phyloP scores from a whole-genome alignment of 495 filamentous ascomycete genomes.

The Xylaria sp. region DNA sequence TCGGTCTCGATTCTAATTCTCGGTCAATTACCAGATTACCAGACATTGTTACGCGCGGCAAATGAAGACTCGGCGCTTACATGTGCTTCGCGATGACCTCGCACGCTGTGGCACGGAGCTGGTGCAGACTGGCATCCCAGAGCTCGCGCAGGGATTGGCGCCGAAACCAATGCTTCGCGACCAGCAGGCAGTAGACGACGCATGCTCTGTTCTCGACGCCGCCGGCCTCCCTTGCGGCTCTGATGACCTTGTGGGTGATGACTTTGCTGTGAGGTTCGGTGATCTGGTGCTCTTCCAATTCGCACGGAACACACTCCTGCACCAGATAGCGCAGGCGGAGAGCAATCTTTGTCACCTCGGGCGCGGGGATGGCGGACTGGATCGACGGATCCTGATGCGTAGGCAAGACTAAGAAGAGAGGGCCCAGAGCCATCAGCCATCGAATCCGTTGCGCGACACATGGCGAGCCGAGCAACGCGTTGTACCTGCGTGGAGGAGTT shows the following conservation, averaged over 20 bases:
- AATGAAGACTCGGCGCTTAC: constrained; percentile 31
- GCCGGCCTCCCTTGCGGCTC: constrained; percentile 80
- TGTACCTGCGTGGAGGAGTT: too few relatives aligned
- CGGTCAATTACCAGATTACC: neutral
- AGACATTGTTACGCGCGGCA: neutral
- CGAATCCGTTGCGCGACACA: constrained; percentile 8
- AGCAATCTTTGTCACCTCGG: constrained; percentile 84
- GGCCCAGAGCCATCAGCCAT: constrained; percentile 29
- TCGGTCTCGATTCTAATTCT: constrained; percentile 75
- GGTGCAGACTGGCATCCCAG: constrained; percentile 88
- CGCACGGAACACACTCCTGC: constrained; percentile 85
- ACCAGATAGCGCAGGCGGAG: constrained; percentile 90
- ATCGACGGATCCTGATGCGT: constrained; percentile 58
- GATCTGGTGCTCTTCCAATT: constrained; percentile 74
- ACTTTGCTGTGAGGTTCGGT: constrained; percentile 81
- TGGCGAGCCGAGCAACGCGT: neutral
- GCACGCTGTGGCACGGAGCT: constrained; percentile 80
- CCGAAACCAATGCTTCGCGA: constrained; percentile 92
- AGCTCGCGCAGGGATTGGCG: constrained; percentile 80
- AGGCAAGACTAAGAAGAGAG: constrained; percentile 64
- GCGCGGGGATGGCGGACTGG: constrained; percentile 67
- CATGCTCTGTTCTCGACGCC: constrained; percentile 76
- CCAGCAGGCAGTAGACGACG: constrained; percentile 81
- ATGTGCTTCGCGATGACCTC: constrained; percentile 95
- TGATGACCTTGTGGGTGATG: constrained; percentile 79